Evolutionary conservation across 2,329 filamentous ascomycete genomes (phyloP).

Genomic region (Colletotrichum phormii): DNA sequence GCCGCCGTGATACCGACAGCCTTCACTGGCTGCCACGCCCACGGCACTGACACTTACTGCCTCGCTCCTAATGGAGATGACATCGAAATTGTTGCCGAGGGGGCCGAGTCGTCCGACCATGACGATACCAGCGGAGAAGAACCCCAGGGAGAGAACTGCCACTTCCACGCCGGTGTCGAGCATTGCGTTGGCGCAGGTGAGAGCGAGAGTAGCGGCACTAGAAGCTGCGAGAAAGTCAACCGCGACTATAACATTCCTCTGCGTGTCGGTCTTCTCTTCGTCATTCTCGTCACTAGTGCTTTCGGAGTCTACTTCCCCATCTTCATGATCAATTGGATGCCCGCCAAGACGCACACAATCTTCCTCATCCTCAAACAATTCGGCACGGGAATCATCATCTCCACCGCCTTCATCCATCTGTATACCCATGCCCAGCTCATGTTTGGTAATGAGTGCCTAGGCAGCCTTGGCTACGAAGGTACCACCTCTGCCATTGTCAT

Average conservation of each 20-base stretch:
- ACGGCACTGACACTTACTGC: slow-evolving; percentile 71
- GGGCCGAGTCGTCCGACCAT: slow-evolving; percentile 40
- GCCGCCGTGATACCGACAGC: slow-evolving; percentile 67
- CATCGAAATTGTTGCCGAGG: slow-evolving; percentile 63
- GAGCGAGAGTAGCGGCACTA: slow-evolving; percentile 47
- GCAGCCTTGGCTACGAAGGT: slow-evolving; percentile 73
- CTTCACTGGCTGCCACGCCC: slow-evolving; percentile 74
- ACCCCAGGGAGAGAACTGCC: slow-evolving; percentile 64
- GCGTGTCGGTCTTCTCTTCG: slow-evolving; percentile 78
- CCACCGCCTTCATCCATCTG: slow-evolving; percentile 78
- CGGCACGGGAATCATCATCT: slow-evolving; percentile 78
- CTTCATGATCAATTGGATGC: slow-evolving; percentile 68
- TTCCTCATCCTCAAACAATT: slow-evolving; percentile 79
- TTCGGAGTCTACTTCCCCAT: slow-evolving; percentile 68
- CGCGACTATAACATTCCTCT: slow-evolving; percentile 75
- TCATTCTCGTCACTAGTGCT: slow-evolving; percentile 74
- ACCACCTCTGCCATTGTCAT: slow-evolving; percentile 78
- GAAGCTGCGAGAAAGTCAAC: slow-evolving; percentile 57
- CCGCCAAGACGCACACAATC: slow-evolving; percentile 58
- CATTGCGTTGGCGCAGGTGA: slow-evolving; percentile 51
- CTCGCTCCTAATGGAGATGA: slow-evolving; percentile 70
- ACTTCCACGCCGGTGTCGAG: slow-evolving; percentile 83
- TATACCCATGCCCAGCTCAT: slow-evolving; percentile 79
- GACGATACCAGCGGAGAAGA: slow-evolving; percentile 39
- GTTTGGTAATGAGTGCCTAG: slow-evolving; percentile 78